Base-by-base conservation (phyloP, 352 stramenopile species). In the Pythium sukuiense region DNA sequence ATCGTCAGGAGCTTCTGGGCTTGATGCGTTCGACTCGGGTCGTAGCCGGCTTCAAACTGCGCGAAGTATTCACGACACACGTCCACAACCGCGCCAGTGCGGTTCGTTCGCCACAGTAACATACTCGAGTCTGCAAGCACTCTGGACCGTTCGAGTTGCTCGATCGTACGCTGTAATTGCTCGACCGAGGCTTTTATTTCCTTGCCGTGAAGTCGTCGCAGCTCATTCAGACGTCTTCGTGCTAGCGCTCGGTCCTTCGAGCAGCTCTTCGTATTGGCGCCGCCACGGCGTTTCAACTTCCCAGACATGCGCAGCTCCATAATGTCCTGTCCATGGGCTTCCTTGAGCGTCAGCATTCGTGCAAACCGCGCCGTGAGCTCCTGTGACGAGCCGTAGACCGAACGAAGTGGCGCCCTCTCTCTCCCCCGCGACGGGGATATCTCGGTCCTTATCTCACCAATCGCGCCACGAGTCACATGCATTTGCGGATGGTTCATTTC, bases 11-110 rank as follows among this genome's bases (percentile, higher is more conserved):
- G 72, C 2, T 41, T 39, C 27, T 12, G 35, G 27, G 35, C 72
- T 11, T 66, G 58, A 16, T 64, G 26, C 35, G 37, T 16, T 2
- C 54, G 58, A 2, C 57, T 59, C 32, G 78, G 48, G 56, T 84
- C 63, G 69, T 84, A 85, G 11, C 78, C 78, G 26, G 61, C 60
- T 13, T 49, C 60, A 39, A 87, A 79, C 46, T 79, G 76, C n/a
- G 59, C 33, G 55, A 86, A 81, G 56, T 84, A 87, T 59, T 86
- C 69, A 6, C 70, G 67, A 13, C 67, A 79, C 30, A 80, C 59
- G 9, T 78, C 73, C 30, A 86, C 45, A 3, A 79, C 78, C 16
- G 73, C 70, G n/a, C 56, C 69, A 3, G 68, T 72, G 39, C 69
- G 74, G 59, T 89, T 87, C 29, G 67, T 56, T 35, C 76, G 72